Percentiles rank a stretch among this genome's conserved stretches.
Conservation (phyloP, 2,329 filamentous ascomycete genomes). For the Ilyonectria sp. region DNA sequence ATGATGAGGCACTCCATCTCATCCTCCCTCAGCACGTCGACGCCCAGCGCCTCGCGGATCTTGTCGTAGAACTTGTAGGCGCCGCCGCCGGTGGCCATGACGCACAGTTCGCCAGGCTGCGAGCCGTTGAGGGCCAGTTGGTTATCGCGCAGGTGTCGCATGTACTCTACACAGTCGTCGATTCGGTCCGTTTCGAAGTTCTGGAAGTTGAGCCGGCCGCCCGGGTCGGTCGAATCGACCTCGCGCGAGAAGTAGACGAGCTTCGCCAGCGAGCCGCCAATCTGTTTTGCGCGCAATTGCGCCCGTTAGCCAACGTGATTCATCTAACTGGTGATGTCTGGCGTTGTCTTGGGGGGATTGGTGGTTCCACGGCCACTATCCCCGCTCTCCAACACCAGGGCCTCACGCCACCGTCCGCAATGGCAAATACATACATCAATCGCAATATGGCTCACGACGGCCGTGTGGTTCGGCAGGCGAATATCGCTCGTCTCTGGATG, state of each 20-base stretch:
- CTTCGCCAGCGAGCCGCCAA: conserved; percentile 95
- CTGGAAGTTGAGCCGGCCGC: conserved; percentile 93
- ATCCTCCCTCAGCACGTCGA: conserved; percentile 92
- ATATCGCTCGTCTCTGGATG: conserved; percentile 89
- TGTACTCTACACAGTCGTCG: conserved; percentile 93
- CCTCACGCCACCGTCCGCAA: conserved; percentile 13
- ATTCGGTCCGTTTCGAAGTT: conserved; percentile 97
- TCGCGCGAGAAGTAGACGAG: conserved; percentile 98
- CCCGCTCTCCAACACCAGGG: conserved; percentile 19
- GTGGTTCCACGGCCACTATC: conserved; percentile 1
- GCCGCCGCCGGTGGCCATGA: conserved; percentile 96
- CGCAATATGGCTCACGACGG: conserved; percentile 95
- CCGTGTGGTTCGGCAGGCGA: conserved; percentile 94
- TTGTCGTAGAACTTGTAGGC: conserved; percentile 98
- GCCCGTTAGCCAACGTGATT: conserved; percentile 35
- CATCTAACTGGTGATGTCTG: not conserved
- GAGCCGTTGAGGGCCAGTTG: conserved; percentile 84
- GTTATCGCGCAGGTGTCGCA: conserved; percentile 87
- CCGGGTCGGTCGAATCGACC: conserved; percentile 81
- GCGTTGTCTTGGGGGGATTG: not conserved
- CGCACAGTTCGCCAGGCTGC: conserved; percentile 80
- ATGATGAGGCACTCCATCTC: conserved; percentile 99
- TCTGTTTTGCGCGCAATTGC: conserved; percentile 66
- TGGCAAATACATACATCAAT: conserved; percentile 80
- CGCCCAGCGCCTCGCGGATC: conserved; percentile 85